Percentiles rank a stretch among this genome's conserved stretches.
Conservation (phyloP, 768 basidiomycete species). For the Lactarius quietus region DNA sequence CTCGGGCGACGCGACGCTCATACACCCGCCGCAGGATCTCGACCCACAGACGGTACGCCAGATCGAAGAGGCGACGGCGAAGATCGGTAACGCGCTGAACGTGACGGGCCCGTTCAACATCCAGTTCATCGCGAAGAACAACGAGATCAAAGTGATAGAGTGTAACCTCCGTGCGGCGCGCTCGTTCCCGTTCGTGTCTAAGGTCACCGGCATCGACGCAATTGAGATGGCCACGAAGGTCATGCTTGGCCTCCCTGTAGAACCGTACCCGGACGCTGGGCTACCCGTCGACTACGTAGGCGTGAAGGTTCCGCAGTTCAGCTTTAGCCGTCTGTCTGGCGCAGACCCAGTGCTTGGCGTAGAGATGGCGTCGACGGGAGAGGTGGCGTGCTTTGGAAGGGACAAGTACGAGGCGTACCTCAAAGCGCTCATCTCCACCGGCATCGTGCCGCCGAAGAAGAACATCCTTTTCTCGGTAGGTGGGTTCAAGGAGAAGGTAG, state of each 20-base stretch:
- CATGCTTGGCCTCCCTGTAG: constrained; percentile 89
- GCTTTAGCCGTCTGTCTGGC: constrained; percentile 92
- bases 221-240: constrained; percentile 99
- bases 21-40: constrained; percentile 96
- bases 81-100: constrained; percentile 96
- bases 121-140: constrained; percentile 99
- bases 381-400: constrained; percentile 96
- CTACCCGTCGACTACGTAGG: constrained; percentile 94
- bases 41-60: constrained; percentile 95
- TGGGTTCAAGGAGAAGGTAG: constrained; percentile 95
- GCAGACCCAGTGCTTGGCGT: constrained; percentile 98
- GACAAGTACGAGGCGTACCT: constrained; percentile 99
- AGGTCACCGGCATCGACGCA: constrained; percentile 95
- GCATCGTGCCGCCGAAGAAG: constrained; percentile 92
- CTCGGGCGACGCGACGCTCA: constrained; percentile 97
- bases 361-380: constrained; percentile 99
- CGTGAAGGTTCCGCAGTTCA: constrained; percentile 99
- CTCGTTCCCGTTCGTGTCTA: constrained; percentile 98
- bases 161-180: constrained; percentile 97
- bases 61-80: constrained; percentile 95
- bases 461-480: constrained; percentile 97
- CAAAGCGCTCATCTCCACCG: constrained; percentile 95
- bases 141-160: constrained; percentile 99
- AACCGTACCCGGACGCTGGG: constrained; percentile 84
- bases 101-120: constrained; percentile 99